Conservation (phyloP, 176 grass and related monocot species). For the Aechmea fasciata region DNA sequence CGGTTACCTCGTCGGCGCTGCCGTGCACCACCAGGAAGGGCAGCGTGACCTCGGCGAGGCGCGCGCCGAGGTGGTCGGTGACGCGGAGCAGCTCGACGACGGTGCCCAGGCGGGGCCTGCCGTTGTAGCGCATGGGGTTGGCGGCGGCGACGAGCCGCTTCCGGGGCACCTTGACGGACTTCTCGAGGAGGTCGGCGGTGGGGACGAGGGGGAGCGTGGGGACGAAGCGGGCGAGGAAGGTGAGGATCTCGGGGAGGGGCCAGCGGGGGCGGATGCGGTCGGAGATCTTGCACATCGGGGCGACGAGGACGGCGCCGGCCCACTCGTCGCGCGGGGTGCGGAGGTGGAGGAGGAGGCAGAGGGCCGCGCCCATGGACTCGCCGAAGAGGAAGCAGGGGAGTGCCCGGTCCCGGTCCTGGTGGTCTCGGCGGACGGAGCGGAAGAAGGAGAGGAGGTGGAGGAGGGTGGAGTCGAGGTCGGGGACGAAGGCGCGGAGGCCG, state of each 20-base stretch:
- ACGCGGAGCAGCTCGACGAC: conserved; percentile 66
- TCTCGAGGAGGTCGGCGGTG: conserved; percentile 72
- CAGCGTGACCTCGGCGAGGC: conserved; percentile 59
- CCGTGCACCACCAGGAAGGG: conserved; percentile 94
- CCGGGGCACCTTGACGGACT: conserved; percentile 72
- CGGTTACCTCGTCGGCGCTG: conserved; percentile 80
- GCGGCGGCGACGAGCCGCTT: conserved; percentile 56
- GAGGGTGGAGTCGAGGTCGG: conserved; percentile 44
- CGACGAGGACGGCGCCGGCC: conserved; percentile 73
- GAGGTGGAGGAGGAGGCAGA: conserved; percentile 83
- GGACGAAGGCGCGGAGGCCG: conserved; percentile 65
- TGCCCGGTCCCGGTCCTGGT: conserved; percentile 18
- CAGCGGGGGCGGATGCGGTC: conserved; percentile 67
- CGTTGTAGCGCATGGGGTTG: conserved; percentile 71
- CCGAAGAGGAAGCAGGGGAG: conserved; percentile 64
- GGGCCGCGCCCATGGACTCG: conserved; percentile 83
- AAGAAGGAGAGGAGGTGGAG: conserved; percentile 61
- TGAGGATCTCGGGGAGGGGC: conserved; percentile 63
- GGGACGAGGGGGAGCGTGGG: conserved; percentile 81
- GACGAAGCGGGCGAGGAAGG: conserved; percentile 45
- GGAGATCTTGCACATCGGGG: conserved; percentile 91
- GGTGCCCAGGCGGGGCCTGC: conserved; percentile 74
- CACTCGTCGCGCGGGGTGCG: conserved; percentile 36
- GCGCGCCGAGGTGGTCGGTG: conserved; percentile 44
- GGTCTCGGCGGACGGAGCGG: conserved; percentile 23